Conservation (phyloP, 495 filamentous ascomycete species). For the Margaritispora aquatica region DNA sequence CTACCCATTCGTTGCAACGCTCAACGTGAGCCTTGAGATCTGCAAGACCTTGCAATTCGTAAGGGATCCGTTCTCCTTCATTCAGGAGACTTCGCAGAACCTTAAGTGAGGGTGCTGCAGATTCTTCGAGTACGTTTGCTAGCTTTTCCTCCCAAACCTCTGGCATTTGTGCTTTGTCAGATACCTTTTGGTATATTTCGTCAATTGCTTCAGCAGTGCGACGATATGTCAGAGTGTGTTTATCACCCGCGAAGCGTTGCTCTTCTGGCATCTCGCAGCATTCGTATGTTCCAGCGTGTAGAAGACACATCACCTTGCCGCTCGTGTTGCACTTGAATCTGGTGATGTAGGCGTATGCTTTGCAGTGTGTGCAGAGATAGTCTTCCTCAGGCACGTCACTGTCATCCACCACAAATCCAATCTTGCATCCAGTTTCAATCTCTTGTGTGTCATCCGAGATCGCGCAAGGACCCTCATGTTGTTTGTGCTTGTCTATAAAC, state of each 20-base stretch:
- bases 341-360: constrained; percentile 85
- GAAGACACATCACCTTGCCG: constrained; percentile 70
- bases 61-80: constrained; percentile 97
- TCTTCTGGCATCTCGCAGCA: constrained; percentile 66
- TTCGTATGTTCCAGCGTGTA: constrained; percentile 68
- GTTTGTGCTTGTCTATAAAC: constrained; percentile 58
- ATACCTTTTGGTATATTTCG: constrained; percentile 63
- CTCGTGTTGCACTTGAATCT: constrained; percentile 77
- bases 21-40: constrained; percentile 85
- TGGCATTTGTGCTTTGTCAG: constrained; percentile 79
- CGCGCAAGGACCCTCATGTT: constrained; percentile 32
- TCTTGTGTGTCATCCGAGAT: constrained; percentile 28
- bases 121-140: constrained; percentile 73
- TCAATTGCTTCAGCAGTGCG: constrained; percentile 65
- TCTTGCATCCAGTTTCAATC: constrained; percentile 22
- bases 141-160: constrained; percentile 90
- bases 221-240: constrained; percentile 68
- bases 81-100: constrained; percentile 73
- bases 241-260: constrained; percentile 52
- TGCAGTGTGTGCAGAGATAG: constrained; percentile 87
- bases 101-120: constrained; percentile 79
- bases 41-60: constrained; percentile 78
- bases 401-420: constrained; percentile 31
- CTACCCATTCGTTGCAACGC: constrained; percentile 95
- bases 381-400: constrained; percentile 81